Evolutionary conservation across 2,329 filamentous ascomycete genomes (phyloP), one percentile per base, ranked within the genome.

Genomic region (Phoma sp.): DNA sequence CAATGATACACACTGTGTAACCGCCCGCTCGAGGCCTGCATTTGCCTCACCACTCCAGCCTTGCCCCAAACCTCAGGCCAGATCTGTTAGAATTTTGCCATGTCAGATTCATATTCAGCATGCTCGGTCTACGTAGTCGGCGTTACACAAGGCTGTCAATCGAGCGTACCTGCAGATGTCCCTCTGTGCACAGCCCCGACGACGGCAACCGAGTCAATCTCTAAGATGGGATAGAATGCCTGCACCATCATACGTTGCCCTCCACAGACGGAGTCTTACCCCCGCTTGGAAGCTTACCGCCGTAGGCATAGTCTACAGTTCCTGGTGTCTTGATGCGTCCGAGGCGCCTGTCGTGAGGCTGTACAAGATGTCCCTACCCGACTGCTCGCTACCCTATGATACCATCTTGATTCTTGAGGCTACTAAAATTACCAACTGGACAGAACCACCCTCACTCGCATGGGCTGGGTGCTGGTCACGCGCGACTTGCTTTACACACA

Each of bases 1-100:
- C 37, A 55, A 55, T 50, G 47, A 55, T 36, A 41, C 52, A 46
- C 45, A 6, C 52, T 29, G 52, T 49, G 52, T 54, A 54, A 54
- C 52, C 47, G 52, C 52, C 52, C 50, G 47, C 42, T 55, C 52
- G 46, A 55, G 46, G 32, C 46, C 52, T 25, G 47, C 52, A 42
- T 47, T 3, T 50, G 24, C 30, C 45, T 49, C 40, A 49, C 24
- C 25, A 29, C 9, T 42, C 22, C 38, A 53, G 50, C 43, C 47
- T 55, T 47, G 45, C 52, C 46, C 46, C 41, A 50, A 43, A 42
- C 52, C 36, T 41, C 24, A 46, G 37, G 41, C 42, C 35, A 50
- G 27, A 50, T 32, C 27, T 35, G 41, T 50, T 30, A n/a, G 48
- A 41, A 43, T 41, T 46, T 37, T 46, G 42, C 13, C 36, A 41